Percentiles rank a stretch among this genome's conserved stretches.
Evolutionary conservation across 2,329 filamentous ascomycete genomes (phyloP).

Genomic region (Ilyonectria robusta): DNA sequence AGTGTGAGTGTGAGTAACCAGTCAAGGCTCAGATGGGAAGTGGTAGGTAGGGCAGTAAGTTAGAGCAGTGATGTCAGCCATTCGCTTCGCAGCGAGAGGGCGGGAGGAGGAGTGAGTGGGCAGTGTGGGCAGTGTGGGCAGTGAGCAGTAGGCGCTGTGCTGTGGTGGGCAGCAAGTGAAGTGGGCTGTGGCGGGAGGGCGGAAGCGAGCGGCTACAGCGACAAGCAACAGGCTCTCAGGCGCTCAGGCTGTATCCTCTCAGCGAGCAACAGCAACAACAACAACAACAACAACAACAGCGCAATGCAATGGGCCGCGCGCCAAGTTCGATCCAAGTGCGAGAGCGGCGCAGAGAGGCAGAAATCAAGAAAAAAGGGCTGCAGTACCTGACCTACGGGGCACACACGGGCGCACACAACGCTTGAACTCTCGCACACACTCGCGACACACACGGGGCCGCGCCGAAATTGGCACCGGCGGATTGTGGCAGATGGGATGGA

Average conservation of each 20-base stretch:
- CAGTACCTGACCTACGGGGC: conserved; percentile 2
- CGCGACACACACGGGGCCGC: conserved; percentile 29
- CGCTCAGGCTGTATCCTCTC: background rate
- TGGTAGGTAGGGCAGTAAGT: conserved; percentile 9
- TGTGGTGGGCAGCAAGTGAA: too few species aligned
- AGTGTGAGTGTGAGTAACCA: conserved; percentile 19
- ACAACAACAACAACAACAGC: background rate
- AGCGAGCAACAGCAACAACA: background rate
- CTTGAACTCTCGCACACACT: conserved; percentile 25
- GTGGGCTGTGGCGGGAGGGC: background rate
- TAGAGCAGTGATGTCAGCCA: conserved; percentile 32
- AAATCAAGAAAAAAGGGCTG: conserved; percentile 2
- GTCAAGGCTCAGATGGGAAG: conserved; percentile 18
- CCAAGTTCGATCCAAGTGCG: conserved; percentile 11
- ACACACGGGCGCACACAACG: conserved; percentile 17
- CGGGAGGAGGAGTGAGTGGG: conserved; percentile 1
- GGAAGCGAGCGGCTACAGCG: conserved; percentile 42
- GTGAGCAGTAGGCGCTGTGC: conserved; percentile 10
- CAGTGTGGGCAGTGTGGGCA: conserved; percentile 14
- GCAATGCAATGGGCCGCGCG: background rate
- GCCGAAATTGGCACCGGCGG: conserved; percentile 25
- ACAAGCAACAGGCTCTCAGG: conserved; percentile 25
- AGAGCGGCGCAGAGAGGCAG: conserved; percentile 8
- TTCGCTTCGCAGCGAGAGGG: conserved; percentile 7
- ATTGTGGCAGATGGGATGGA: background rate